Conservation (phyloP, 2,329 filamentous ascomycete genomes). For the Aspergillus aculeatinus region DNA sequence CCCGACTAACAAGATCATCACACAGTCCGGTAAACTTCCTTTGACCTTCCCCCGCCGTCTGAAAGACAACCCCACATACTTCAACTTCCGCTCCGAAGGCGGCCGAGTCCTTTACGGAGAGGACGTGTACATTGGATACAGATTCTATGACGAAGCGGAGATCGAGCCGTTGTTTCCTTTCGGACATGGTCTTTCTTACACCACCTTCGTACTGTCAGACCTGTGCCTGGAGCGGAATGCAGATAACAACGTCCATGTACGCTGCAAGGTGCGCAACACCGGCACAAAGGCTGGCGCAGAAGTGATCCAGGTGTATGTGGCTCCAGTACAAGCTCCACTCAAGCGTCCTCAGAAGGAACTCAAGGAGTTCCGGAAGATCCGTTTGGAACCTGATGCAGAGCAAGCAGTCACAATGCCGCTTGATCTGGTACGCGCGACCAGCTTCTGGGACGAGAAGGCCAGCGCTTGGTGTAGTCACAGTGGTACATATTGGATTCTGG, state of each 20-base stretch:
- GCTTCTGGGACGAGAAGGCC: constrained; percentile 10
- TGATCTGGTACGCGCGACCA: constrained; percentile 3
- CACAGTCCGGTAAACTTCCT: constrained; percentile 64
- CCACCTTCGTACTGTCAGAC: constrained; percentile 57
- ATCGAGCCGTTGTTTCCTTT: constrained; percentile 68
- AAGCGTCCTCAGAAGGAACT: constrained; percentile 50
- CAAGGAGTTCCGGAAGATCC: constrained; percentile 62
- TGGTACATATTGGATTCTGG: neutral
- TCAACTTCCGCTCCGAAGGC: constrained; percentile 68
- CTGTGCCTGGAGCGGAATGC: constrained; percentile 29
- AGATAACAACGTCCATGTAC: constrained; percentile 13
- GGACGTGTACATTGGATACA: constrained; percentile 75
- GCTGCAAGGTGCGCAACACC: constrained; percentile 40
- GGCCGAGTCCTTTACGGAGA: constrained; percentile 71
- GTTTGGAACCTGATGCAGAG: constrained; percentile 56
- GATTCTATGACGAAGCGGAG: constrained; percentile 69
- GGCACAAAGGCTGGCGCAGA: constrained; percentile 52
- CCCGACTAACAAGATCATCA: neutral
- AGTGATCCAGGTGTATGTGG: constrained; percentile 52
- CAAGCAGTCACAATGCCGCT: constrained; percentile 41
- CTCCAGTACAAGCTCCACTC: constrained; percentile 2
- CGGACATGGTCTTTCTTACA: constrained; percentile 75
- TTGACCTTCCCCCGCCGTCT: constrained; percentile 36
- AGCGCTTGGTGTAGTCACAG: constrained; percentile 4
- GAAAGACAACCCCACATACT: constrained; percentile 56